A percentile compares a stretch with the other conserved stretches of the same genome.
phyloP scores from a whole-genome alignment of 192 early-diverging fungal genomes.

The Lobosporangium transversale region DNA sequence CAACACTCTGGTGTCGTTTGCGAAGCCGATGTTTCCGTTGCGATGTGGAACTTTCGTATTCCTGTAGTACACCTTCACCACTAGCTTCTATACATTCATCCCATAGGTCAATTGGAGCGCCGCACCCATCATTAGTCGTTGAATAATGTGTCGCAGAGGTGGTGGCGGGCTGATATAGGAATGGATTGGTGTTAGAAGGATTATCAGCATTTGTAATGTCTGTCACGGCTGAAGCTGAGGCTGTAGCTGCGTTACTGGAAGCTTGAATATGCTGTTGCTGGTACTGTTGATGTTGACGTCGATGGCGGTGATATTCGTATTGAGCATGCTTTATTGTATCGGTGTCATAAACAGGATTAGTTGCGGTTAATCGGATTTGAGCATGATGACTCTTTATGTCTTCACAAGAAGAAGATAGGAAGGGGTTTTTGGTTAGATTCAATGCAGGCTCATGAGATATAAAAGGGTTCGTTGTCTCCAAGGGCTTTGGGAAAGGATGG shows the following conservation, averaged over 20 bases:
- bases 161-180: background rate
- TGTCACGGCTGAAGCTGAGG: too few species aligned
- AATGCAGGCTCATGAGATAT: too few species aligned
- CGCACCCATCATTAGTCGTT: too few species aligned
- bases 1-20: too few species aligned
- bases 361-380: too few species aligned
- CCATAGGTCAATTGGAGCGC: too few species aligned
- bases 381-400: constrained; percentile 9
- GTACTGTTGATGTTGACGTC: background rate
- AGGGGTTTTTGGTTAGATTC: constrained; percentile 12
- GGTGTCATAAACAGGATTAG: too few species aligned
- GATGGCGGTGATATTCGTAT: too few species aligned
- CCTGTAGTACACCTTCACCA: background rate
- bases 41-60: background rate
- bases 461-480: background rate
- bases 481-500: constrained; percentile 12
- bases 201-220: too few species aligned
- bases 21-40: too few species aligned
- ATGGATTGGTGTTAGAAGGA: constrained; percentile 9
- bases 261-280: background rate
- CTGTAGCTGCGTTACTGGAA: background rate
- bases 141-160: too few species aligned
- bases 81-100: background rate
- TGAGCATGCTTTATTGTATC: background rate
- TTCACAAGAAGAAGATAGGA: constrained; percentile 13